Percentiles rank a stretch among this genome's conserved stretches.
phyloP scores from a whole-genome alignment of 768 basidiomycete genomes.

The Rhodotorula taiwanensis region DNA sequence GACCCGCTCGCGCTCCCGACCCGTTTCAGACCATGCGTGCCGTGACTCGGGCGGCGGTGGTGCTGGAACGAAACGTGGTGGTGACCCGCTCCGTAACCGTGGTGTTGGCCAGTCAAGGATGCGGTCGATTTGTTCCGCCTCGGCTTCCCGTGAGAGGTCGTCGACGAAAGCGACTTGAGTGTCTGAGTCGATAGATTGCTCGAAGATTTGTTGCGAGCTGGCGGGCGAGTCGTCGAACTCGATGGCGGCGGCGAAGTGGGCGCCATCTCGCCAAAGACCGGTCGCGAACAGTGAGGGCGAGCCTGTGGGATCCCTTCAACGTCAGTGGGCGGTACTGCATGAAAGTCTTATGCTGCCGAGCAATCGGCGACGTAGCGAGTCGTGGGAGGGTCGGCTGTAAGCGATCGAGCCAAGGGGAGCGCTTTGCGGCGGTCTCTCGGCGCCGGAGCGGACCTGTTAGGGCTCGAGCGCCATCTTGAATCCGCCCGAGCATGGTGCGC shows the following conservation, averaged over 20 bases:
- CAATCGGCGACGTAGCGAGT: too few species aligned
- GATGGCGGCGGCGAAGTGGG: conserved; percentile 15
- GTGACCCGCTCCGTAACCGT: conserved; percentile 16
- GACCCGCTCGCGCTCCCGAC: conserved; percentile 9
- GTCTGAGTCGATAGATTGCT: conserved; percentile 29
- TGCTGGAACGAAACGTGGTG: conserved; percentile 28
- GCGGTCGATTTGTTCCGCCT: conserved; percentile 30
- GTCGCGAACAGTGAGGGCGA: too few species aligned
- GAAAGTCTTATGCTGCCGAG: too few species aligned
- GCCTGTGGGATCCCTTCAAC: too few species aligned
- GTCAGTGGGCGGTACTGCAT: too few species aligned
- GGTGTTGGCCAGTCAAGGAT: conserved; percentile 8
- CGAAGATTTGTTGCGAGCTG: conserved; percentile 31
- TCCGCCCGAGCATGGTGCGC: too few species aligned
- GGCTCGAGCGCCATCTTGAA: too few species aligned
- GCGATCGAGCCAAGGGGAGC: too few species aligned
- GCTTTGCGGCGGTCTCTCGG: too few species aligned
- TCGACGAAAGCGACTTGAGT: conserved; percentile 20
- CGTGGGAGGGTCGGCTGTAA: too few species aligned
- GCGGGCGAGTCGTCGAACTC: conserved; percentile 3
- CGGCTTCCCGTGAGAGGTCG: conserved; percentile 17
- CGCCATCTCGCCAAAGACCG: conserved; percentile 4
- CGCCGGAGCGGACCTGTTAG: too few species aligned
- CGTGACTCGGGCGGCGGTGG: conserved; percentile 4
- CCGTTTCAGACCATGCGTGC: conserved; percentile 13